A percentile compares a stretch with the other conserved stretches of the same genome.
phyloP scores from a whole-genome alignment of 108 stramenopile species.

The Pseudonitzschia multiseries region DNA sequence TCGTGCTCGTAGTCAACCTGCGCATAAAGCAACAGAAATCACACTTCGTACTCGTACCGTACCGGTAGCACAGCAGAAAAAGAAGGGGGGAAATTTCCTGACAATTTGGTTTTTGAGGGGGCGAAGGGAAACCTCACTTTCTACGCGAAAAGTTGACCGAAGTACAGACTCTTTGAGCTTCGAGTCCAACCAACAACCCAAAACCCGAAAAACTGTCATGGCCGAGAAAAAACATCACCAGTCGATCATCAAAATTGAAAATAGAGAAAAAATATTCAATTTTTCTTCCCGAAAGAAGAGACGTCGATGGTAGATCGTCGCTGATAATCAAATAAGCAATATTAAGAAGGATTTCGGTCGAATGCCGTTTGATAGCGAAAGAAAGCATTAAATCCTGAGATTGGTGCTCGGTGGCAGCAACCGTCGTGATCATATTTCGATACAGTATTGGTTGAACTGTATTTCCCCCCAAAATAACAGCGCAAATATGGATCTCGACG shows the following conservation, averaged over 20 bases:
- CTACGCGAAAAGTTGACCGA: background rate
- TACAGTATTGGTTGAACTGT: no score
- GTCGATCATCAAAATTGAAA: background rate
- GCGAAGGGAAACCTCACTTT: no score
- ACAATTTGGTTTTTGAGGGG: no score
- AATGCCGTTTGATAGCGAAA: background rate
- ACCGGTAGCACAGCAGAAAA: no score
- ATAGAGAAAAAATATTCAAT: no score
- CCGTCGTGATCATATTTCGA: no score
- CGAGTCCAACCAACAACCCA: background rate
- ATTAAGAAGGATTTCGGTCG: background rate
- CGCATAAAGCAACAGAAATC: no score
- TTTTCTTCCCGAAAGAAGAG: background rate
- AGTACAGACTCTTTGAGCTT: background rate
- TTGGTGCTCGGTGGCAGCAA: no score
- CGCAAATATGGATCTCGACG: slow-evolving; percentile 9
- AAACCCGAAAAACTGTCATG: background rate
- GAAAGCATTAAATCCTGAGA: no score
- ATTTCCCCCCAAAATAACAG: background rate
- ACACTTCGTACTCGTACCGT: no score
- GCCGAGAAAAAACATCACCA: background rate
- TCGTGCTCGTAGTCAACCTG: no score
- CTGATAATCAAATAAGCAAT: background rate
- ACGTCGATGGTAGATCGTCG: background rate
- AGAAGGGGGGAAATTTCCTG: no score